Conservation (phyloP, 768 basidiomycete species). For the Leccinum disarticulatum region DNA sequence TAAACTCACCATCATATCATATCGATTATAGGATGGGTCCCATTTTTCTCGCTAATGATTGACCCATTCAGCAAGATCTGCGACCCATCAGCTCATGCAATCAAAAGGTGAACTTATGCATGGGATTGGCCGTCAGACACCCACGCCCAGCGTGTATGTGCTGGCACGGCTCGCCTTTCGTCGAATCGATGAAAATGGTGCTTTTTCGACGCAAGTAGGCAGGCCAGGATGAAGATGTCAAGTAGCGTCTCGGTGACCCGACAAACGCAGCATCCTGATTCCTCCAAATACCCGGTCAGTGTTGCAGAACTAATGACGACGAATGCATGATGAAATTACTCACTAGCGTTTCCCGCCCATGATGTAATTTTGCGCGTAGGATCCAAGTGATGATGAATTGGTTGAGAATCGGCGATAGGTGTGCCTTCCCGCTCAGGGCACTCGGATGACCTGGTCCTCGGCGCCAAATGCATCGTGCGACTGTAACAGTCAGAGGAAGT, state of each 20-base stretch:
- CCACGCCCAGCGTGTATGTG: neutral
- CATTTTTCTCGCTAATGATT: neutral
- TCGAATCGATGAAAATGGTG: neutral
- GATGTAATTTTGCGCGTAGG: neutral
- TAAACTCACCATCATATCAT: neutral
- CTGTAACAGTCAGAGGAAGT: too few species aligned
- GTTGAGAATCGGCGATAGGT: neutral
- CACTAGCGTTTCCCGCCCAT: neutral
- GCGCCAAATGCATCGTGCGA: too few species aligned
- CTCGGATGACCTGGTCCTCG: too few species aligned
- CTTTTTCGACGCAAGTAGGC: neutral
- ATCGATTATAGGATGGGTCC: neutral
- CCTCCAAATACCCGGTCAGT: neutral
- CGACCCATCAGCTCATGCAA: neutral
- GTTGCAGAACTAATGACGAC: neutral
- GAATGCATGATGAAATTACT: neutral
- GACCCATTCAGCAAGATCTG: neutral
- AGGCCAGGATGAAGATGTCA: neutral
- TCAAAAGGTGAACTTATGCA: neutral
- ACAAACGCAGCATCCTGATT: neutral
- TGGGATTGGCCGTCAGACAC: neutral
- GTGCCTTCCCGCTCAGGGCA: too few species aligned
- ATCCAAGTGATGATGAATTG: neutral
- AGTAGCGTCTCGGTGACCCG: neutral
- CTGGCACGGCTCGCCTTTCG: too few species aligned